Evolutionary conservation across 2,329 filamentous ascomycete genomes (phyloP).

Genomic region (Claviceps lovelessii): DNA sequence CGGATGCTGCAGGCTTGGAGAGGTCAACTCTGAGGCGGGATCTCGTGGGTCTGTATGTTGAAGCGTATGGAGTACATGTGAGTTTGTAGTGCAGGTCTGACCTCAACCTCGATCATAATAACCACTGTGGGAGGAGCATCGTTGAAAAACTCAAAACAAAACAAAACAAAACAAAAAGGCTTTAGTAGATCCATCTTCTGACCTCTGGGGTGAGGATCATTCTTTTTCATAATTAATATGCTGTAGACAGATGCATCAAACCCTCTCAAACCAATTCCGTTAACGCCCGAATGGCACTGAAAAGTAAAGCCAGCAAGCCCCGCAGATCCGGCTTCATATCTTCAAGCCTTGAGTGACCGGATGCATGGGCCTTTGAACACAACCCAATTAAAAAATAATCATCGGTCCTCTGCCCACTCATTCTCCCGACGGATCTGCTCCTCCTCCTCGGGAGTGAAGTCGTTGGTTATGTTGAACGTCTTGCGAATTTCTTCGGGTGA

Average conservation of each 20-base stretch:
- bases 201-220: not conserved
- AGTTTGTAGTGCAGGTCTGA: not conserved
- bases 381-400: conserved; percentile 15
- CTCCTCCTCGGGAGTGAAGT: conserved; percentile 97
- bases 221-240: not conserved
- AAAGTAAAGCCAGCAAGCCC: not conserved
- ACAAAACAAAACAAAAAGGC: not conserved
- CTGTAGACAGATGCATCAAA: conserved; percentile 4
- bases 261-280: conserved; percentile 6
- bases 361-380: not conserved
- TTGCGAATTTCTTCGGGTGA: conserved; percentile 98
- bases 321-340: not conserved
- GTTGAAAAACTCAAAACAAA: not conserved
- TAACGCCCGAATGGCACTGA: conserved; percentile 10
- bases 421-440: conserved; percentile 92
- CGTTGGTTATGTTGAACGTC: conserved; percentile 99
- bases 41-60: not conserved
- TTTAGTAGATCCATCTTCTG: not conserved
- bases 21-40: not conserved
- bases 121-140: not conserved
- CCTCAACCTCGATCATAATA: not conserved
- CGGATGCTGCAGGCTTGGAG: not conserved
- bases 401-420: conserved; percentile 79
- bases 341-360: not conserved
- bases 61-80: not conserved